phyloP scores from a whole-genome alignment of 1,139 yeast genomes.

The Yamadazyma conglobata region DNA sequence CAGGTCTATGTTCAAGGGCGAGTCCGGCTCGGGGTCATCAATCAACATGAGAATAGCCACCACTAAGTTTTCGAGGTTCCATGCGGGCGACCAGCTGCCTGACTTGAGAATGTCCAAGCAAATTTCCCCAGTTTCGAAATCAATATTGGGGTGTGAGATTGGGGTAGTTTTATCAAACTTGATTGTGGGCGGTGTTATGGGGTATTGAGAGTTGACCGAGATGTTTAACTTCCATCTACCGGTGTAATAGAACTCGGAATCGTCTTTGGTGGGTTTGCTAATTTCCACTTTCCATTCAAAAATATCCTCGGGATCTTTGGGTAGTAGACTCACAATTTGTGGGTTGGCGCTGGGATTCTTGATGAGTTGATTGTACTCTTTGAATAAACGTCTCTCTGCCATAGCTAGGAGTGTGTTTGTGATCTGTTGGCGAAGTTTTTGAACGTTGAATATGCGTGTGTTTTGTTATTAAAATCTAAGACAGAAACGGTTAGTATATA shows the following conservation, averaged over 20 bases:
- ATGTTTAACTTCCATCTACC: constrained; percentile 61
- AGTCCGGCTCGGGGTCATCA: constrained; percentile 78
- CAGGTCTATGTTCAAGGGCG: constrained; percentile 82
- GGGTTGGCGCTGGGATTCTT: constrained; percentile 24
- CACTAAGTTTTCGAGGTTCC: constrained; percentile 71
- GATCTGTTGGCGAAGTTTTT: too few relatives aligned
- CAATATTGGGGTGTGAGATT: constrained; percentile 76
- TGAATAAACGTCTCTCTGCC: constrained; percentile 31
- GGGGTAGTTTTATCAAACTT: constrained; percentile 39
- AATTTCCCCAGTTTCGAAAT: constrained; percentile 68
- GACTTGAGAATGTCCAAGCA: constrained; percentile 74
- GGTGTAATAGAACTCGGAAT: constrained; percentile 43
- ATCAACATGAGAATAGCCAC: constrained; percentile 68
- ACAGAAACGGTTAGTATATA: too few relatives aligned
- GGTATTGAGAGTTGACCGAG: constrained; percentile 54
- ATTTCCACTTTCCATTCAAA: constrained; percentile 60
- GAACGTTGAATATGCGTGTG: too few relatives aligned
- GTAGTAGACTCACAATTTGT: constrained; percentile 43
- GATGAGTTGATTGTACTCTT: constrained; percentile 24
- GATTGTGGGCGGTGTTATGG: constrained; percentile 66
- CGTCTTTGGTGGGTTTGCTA: constrained; percentile 46
- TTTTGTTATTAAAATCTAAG: too few relatives aligned
- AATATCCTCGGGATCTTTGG: constrained; percentile 40
- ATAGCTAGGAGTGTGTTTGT: constrained; percentile 10
- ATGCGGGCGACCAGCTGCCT: constrained; percentile 83